Evolutionary conservation across 352 stramenopile genomes (phyloP), one percentile per base, ranked within the genome.

Genomic region (Globisporangium perplexum): DNA sequence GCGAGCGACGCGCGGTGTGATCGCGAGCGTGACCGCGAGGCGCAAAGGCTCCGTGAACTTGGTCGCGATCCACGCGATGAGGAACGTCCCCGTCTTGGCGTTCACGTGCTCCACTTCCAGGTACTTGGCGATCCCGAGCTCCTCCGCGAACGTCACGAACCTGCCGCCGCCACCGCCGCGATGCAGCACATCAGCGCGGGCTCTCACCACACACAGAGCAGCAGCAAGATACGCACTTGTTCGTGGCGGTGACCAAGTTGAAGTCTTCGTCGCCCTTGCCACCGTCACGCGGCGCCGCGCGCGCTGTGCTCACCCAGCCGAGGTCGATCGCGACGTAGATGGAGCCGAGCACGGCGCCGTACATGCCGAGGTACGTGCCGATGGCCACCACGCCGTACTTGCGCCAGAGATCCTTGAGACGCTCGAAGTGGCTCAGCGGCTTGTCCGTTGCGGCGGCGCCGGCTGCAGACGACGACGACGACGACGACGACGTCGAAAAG

Each of bases 11-110:
- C 81, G 76, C 38, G 83, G 83, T 23, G 83, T 94, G 48, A 91
- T 72, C 48, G 82, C 80, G 23, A 94, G 64, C 47, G 83, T 94
- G 23, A 94, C 20, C 7, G 81, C 83, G 26, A 94, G 68, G 22
- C 83, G 75, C 60, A 94, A 20, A 1, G 83, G 83, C 68, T 94
- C 83, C 14, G 83, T 92, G 65, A 94, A 94, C 69, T 94, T 94
- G 54, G 83, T 94, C 45, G 79, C 83, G 55, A 92, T 71, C 83
- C 83, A 94, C 28, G 83, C 83, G 44, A 94, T 74, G 45, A 92
- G 53, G 48, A 94, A 91, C 43, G 79, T 77, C 18, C 83, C 80
- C 10, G 77, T 88, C 76, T 89, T 91, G 50, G 80, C 74, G 62
- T 77, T 91, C 58, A 93, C 83, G 35, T 66, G 74, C 66, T 90